Evolutionary conservation across 2,329 filamentous ascomycete genomes (phyloP).

Genomic region (Fulvia fulva): DNA sequence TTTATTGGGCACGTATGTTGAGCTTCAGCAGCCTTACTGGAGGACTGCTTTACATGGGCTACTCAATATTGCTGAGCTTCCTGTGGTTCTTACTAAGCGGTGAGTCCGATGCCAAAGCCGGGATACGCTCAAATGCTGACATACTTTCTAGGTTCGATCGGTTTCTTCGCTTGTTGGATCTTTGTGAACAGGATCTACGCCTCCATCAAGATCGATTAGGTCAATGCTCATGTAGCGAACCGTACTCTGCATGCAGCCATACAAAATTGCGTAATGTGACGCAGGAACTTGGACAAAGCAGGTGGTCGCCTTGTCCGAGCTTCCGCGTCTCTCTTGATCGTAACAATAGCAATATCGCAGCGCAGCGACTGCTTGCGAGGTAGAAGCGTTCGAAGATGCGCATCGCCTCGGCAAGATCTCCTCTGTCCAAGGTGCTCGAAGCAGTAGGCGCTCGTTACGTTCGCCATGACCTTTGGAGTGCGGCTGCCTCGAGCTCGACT

Average conservation of each 20-base stretch:
- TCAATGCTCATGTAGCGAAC: neutral
- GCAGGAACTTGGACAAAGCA: too few relatives aligned
- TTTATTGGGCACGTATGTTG: slow-evolving; percentile 87
- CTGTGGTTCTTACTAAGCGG: slow-evolving; percentile 92
- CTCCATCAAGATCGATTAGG: slow-evolving; percentile 95
- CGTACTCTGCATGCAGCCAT: neutral
- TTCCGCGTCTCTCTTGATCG: too few relatives aligned
- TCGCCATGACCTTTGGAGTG: too few relatives aligned
- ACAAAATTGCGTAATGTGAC: too few relatives aligned
- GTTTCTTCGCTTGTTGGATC: slow-evolving; percentile 90
- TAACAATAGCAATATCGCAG: too few relatives aligned
- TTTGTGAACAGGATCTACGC: slow-evolving; percentile 92
- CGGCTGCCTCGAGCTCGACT: neutral
- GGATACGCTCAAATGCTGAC: slow-evolving; percentile 12
- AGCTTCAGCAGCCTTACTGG: slow-evolving; percentile 80
- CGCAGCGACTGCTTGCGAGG: too few relatives aligned
- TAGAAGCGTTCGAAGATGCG: too few relatives aligned
- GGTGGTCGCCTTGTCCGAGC: too few relatives aligned
- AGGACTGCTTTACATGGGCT: slow-evolving; percentile 87
- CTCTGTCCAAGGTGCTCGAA: too few relatives aligned
- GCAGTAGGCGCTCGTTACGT: too few relatives aligned
- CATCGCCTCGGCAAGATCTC: too few relatives aligned
- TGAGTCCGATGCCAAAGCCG: slow-evolving; percentile 49
- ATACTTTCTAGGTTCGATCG: slow-evolving; percentile 70
- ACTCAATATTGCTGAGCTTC: slow-evolving; percentile 83